phyloP scores from a whole-genome alignment of 495 filamentous ascomycete genomes.

The Astrothelium macrocarpum region DNA sequence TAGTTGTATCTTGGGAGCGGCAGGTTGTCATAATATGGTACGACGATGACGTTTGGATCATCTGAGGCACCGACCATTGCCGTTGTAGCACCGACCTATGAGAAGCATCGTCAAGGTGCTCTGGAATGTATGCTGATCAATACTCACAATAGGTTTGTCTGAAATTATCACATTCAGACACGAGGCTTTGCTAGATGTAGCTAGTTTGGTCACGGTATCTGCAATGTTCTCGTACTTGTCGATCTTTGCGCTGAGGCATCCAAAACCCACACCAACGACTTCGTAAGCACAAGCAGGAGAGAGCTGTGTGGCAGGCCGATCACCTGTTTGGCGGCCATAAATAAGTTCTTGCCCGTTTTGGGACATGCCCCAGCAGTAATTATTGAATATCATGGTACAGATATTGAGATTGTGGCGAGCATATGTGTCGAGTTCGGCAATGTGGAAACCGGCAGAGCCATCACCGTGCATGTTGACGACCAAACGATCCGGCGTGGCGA shows the following conservation, averaged over 20 bases:
- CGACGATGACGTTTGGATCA: slow-evolving; percentile 24
- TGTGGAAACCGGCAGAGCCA: slow-evolving; percentile 23
- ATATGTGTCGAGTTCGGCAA: slow-evolving; percentile 23
- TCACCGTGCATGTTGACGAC: slow-evolving; percentile 26
- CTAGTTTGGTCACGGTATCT: slow-evolving; percentile 17
- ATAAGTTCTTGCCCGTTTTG: slow-evolving; percentile 20
- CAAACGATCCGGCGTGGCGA: slow-evolving; percentile 14
- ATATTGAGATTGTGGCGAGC: slow-evolving; percentile 17
- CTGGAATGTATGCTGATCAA: background rate
- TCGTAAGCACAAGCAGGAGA: slow-evolving; percentile 18
- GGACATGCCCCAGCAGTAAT: slow-evolving; percentile 23
- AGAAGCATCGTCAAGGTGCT: background rate
- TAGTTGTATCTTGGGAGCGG: slow-evolving; percentile 19
- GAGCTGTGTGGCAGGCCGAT: slow-evolving; percentile 15
- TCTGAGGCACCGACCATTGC: slow-evolving; percentile 22
- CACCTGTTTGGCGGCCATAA: slow-evolving; percentile 10
- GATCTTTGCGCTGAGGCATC: slow-evolving; percentile 11
- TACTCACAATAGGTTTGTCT: slow-evolving; percentile 15
- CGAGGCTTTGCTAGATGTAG: slow-evolving; percentile 11
- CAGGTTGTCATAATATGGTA: slow-evolving; percentile 28
- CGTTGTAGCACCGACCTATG: slow-evolving; percentile 14
- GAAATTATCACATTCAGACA: slow-evolving; percentile 14
- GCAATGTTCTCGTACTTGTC: slow-evolving; percentile 10
- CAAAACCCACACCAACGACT: slow-evolving; percentile 22
- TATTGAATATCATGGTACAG: slow-evolving; percentile 21